Base-by-base conservation (phyloP, 2,329 filamentous ascomycete genomes). In the Mycogone perniciosa region DNA sequence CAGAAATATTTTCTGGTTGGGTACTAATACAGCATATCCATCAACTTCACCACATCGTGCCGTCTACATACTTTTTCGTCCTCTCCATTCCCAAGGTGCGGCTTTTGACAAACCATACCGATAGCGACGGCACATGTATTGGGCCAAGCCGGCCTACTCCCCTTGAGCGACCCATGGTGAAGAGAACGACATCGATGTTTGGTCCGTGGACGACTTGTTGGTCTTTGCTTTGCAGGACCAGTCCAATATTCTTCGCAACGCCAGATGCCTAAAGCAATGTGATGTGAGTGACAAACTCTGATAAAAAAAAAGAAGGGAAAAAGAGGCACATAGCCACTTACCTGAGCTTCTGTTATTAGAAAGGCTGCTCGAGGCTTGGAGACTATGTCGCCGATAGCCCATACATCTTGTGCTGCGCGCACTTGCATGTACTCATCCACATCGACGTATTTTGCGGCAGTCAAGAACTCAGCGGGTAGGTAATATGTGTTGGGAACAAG, bases 271-370 rank as follows among this genome's bases (percentile, higher is more conserved):
- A 41, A 8, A n/a, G 13, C 9, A 26, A 13, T 26, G 8, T 26
- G 13, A 41, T 8, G 38, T 41, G 38, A 9, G 20, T 13, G 38
- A 41, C 2, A 41, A 13, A 41, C 13, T n/a, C 11, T 20, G 3
- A 20, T 20, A 20, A 20, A 20, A 20, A 20, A 20, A 20, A 20
- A 20, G 20, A 20, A 20, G 20, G 20, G 20, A 20, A 26, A 41
- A n/a, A 13, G 38, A 9, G 11, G 38, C 20, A 20, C 20, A 20
- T 20, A 20, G 20, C 20, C 20, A 59, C 68, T 59, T 51, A 72
- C 72, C 62, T 80, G 77, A 56, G 77, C 77, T 51, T 79, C 82
- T 0, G 81, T 80, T 50, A 79, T 73, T 66, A 84, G 76, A 59
- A 82, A 83, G 1, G 79, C 79, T 5, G 79, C 73, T 27, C 71